phyloP scores from a whole-genome alignment of 2,329 filamentous ascomycete genomes.

The Orbilia ellipsospora region DNA sequence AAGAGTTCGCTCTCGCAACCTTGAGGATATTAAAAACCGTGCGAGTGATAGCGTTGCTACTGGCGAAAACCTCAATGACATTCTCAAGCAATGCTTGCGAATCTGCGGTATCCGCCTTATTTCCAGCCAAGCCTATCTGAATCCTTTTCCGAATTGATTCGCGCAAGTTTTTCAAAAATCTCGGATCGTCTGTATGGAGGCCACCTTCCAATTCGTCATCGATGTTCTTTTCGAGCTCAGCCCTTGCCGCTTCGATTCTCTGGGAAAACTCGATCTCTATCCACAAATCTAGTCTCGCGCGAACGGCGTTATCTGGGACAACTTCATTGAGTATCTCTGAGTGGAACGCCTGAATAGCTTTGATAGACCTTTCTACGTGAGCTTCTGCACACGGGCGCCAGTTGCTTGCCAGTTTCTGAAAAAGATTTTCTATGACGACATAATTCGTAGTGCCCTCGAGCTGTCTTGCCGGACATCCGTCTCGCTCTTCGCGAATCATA shows the following conservation, averaged over 20 bases:
- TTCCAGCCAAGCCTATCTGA: neutral
- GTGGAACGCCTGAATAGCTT: constrained; percentile 62
- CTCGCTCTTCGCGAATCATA: constrained; percentile 65
- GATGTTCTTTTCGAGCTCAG: constrained; percentile 68
- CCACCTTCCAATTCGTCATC: constrained; percentile 61
- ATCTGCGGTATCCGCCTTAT: neutral
- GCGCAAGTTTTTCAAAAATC: neutral
- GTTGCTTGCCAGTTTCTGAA: constrained; percentile 68
- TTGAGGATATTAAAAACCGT: neutral
- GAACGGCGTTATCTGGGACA: constrained; percentile 64
- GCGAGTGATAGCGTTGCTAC: neutral
- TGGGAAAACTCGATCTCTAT: constrained; percentile 65
- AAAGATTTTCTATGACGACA: constrained; percentile 64
- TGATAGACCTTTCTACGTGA: constrained; percentile 63
- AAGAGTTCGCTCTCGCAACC: neutral
- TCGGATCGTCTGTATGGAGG: neutral
- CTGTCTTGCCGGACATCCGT: constrained; percentile 67
- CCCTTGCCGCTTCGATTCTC: constrained; percentile 66
- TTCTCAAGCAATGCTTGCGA: neutral
- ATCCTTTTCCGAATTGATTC: neutral
- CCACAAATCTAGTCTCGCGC: constrained; percentile 60
- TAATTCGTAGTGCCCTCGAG: constrained; percentile 65
- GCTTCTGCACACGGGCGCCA: constrained; percentile 67
- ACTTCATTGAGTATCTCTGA: constrained; percentile 62
- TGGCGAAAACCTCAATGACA: neutral